phyloP scores from a whole-genome alignment of 768 basidiomycete genomes.

The Lyophyllum decastes region DNA sequence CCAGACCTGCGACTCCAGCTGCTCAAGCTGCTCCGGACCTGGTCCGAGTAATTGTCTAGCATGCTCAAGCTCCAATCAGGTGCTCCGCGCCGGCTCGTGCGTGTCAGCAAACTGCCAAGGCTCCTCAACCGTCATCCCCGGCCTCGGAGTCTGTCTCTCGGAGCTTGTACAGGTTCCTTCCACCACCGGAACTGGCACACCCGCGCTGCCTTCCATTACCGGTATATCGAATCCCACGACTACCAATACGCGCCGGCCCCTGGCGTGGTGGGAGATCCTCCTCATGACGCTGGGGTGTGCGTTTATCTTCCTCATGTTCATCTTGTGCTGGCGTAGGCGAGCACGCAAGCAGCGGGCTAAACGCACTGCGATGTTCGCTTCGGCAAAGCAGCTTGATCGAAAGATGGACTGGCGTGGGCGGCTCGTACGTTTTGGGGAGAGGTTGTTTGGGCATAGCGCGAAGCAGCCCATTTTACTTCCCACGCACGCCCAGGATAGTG shows the following conservation, averaged over 20 bases:
- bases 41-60: slow-evolving; percentile 72
- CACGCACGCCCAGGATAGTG: slow-evolving; percentile 28
- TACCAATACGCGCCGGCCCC: slow-evolving; percentile 28
- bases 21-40: slow-evolving; percentile 75
- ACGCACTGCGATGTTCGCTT: slow-evolving; percentile 65
- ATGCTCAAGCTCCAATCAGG: slow-evolving; percentile 63
- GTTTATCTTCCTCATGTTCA: slow-evolving; percentile 69
- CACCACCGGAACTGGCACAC: slow-evolving; percentile 46
- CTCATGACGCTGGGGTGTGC: slow-evolving; percentile 82
- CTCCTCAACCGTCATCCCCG: slow-evolving; percentile 57
- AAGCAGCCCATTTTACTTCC: slow-evolving; percentile 17
- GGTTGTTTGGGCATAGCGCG: slow-evolving; percentile 52
- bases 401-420: slow-evolving; percentile 55
- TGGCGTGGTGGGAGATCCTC: slow-evolving; percentile 85
- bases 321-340: slow-evolving; percentile 71
- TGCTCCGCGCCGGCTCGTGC: slow-evolving; percentile 69
- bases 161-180: slow-evolving; percentile 61
- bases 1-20: slow-evolving; percentile 72
- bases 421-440: slow-evolving; percentile 57
- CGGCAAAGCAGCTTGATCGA: slow-evolving; percentile 52
- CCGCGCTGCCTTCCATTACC: slow-evolving; percentile 54
- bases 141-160: slow-evolving; percentile 79
- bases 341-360: slow-evolving; percentile 70
- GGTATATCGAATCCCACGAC: slow-evolving; percentile 57
- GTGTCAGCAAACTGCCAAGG: slow-evolving; percentile 60